Evolutionary conservation across 495 filamentous ascomycete species (phyloP).

Genomic region (Podospora pseudoanserina): DNA sequence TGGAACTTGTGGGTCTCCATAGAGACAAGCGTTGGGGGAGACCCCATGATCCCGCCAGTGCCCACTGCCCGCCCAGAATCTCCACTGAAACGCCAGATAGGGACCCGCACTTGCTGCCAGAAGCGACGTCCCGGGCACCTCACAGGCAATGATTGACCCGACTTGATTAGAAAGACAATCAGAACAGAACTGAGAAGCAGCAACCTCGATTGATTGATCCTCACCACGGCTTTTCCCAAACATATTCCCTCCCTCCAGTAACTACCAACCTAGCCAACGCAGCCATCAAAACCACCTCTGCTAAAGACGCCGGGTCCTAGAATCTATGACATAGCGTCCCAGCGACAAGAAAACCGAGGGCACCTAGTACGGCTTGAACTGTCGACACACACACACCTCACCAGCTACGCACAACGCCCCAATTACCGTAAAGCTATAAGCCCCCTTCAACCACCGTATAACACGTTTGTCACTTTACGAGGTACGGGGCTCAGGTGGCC

Average conservation of each 20-base stretch:
- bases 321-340: constrained; percentile 22
- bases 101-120: neutral
- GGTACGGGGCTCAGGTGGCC: neutral
- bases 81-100: constrained; percentile 3
- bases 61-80: neutral
- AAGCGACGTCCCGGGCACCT: constrained; percentile 1
- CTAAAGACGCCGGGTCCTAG: constrained; percentile 13
- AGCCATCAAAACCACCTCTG: neutral
- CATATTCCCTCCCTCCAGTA: neutral
- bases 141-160: neutral
- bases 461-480: neutral
- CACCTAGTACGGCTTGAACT: neutral
- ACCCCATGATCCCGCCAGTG: constrained; percentile 1
- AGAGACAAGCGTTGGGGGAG: constrained; percentile 1
- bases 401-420: neutral
- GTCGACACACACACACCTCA: neutral
- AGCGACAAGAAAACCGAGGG: constrained; percentile 1
- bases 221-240: neutral
- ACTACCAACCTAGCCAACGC: neutral
- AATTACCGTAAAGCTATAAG: neutral
- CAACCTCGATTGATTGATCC: neutral
- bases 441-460: neutral
- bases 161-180: constrained; percentile 1
- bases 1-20: neutral
- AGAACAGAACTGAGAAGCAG: neutral